Percentiles rank a stretch among this genome's conserved stretches.
Evolutionary conservation across 202 grass and related monocot genomes (phyloP).

Genomic region (Panicum virgatum): DNA sequence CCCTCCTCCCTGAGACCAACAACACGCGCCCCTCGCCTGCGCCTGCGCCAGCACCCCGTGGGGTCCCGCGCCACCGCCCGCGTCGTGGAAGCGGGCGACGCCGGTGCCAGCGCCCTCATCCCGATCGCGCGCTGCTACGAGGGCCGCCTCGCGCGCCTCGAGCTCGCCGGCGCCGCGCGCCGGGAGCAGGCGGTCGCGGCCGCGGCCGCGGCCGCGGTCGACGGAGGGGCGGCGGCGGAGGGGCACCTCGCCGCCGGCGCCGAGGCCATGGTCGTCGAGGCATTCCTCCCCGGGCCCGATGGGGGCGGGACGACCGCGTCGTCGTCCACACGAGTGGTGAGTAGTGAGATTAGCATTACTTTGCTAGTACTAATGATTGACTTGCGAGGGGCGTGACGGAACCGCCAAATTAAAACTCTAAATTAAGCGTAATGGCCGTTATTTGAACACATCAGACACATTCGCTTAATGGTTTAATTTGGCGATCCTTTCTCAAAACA

Average conservation of each 20-base stretch:
- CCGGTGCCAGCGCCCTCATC: not conserved
- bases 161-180: conserved; percentile 46
- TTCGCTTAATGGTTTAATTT: too few species aligned
- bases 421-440: too few species aligned
- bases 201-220: conserved; percentile 58
- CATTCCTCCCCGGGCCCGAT: conserved; percentile 51
- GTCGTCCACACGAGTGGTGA: conserved; percentile 73
- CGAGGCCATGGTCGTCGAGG: conserved; percentile 70
- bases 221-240: conserved; percentile 57
- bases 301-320: conserved; percentile 35
- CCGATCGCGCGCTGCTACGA: conserved; percentile 68
- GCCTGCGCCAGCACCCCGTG: not conserved
- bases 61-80: not conserved
- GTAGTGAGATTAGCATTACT: too few species aligned
- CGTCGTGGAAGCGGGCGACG: not conserved
- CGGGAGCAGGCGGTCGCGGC: conserved; percentile 65
- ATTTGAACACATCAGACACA: too few species aligned
- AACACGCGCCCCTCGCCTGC: not conserved
- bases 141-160: conserved; percentile 51
- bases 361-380: too few species aligned
- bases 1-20: not conserved
- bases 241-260: conserved; percentile 57
- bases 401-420: too few species aligned
- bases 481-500: too few species aligned
- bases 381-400: not conserved